Percentiles rank a stretch among this genome's conserved stretches.
These are phyloP conservation scores for Rhodosorus marinus DNA, from an alignment of 23 red algal genomes.

Conservation along the genomic window DNA sequence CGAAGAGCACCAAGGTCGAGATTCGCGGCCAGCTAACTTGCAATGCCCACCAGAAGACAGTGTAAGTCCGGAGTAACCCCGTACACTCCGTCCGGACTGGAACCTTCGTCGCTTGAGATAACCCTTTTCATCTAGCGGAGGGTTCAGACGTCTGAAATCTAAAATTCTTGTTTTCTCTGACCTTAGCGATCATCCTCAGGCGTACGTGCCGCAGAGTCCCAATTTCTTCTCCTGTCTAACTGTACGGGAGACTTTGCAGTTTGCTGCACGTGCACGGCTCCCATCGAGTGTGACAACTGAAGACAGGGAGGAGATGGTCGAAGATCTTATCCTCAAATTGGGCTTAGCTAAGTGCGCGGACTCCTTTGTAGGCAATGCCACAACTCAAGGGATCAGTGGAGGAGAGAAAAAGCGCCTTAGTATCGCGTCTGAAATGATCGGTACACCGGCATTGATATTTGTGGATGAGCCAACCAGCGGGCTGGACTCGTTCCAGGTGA, in stretches of 20 bases:
- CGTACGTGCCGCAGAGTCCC: slow-evolving; percentile 76
- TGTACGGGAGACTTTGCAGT: slow-evolving; percentile 64
- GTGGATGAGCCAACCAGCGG: slow-evolving; percentile 76
- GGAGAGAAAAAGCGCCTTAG: slow-evolving; percentile 79
- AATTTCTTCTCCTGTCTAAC: slow-evolving; percentile 89
- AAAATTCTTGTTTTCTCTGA: no score
- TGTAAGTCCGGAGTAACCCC: not conserved
- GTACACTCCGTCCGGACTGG: not conserved
- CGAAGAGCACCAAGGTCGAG: slow-evolving; percentile 1
- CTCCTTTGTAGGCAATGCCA: slow-evolving; percentile 60
- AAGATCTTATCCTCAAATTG: slow-evolving; percentile 36
- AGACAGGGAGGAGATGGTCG: slow-evolving; percentile 27
- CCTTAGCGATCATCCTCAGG: no score
- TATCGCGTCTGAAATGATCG: slow-evolving; percentile 67
- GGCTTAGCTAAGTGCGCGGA: slow-evolving; percentile 31
- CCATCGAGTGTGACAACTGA: slow-evolving; percentile 8
- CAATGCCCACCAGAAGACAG: no score
- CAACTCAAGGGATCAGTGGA: slow-evolving; percentile 62
- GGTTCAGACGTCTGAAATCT: no score
- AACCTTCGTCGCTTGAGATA: no score
- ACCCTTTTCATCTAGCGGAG: no score
- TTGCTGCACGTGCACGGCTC: slow-evolving; percentile 43
- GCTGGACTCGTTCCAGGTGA: slow-evolving; percentile 84
- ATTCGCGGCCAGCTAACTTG: slow-evolving; percentile 12
- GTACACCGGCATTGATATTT: slow-evolving; percentile 44